phyloP scores from a whole-genome alignment of 306 rosid species.

The Calophaca sinica region DNA sequence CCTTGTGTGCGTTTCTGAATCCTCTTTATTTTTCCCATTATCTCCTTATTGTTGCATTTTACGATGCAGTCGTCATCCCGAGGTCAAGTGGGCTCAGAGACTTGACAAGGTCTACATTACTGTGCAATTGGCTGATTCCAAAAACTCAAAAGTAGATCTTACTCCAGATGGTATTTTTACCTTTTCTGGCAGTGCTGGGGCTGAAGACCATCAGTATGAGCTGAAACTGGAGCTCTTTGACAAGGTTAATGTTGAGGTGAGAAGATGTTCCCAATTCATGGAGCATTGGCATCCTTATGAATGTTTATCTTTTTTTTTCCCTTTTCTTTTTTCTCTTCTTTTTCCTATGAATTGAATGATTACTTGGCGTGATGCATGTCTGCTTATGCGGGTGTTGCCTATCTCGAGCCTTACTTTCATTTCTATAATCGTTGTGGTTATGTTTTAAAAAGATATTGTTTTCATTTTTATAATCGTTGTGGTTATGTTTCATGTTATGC shows the following conservation, averaged over 20 bases:
- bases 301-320: not conserved
- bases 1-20: not conserved
- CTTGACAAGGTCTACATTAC: constrained; percentile 86
- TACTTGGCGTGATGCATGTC: not conserved
- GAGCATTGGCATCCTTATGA: not conserved
- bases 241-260: constrained; percentile 89
- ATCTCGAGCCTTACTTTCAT: no score
- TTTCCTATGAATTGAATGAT: not conserved
- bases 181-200: constrained; percentile 80
- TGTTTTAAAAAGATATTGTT: no score
- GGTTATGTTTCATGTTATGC: not conserved
- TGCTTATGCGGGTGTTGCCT: no score
- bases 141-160: constrained; percentile 83
- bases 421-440: no score
- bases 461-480: not conserved
- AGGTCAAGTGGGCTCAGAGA: constrained; percentile 99
- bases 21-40: not conserved
- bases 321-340: no score
- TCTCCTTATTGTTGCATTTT: not conserved
- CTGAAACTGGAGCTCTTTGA: constrained; percentile 86
- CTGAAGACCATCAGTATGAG: constrained; percentile 70
- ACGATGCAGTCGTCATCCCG: constrained; percentile 88
- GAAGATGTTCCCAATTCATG: constrained; percentile 19
- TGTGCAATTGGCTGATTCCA: constrained; percentile 82
- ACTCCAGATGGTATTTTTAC: constrained; percentile 81